Evolutionary conservation across 73 alveolate genomes (phyloP).

Genomic region (Symbiodinium pilosum): DNA sequence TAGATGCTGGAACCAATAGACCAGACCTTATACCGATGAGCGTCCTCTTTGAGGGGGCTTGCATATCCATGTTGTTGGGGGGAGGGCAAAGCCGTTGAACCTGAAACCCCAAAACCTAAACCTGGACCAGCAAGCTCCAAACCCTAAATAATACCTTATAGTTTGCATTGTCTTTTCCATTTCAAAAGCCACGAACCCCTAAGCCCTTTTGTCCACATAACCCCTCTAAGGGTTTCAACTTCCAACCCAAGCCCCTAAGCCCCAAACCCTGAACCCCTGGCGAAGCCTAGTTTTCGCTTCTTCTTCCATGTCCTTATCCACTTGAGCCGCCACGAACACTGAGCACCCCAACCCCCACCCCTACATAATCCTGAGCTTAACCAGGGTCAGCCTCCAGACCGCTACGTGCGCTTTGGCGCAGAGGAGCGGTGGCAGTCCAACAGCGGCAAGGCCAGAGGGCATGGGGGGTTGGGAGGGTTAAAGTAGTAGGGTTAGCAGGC

Average conservation of each 20-base stretch:
- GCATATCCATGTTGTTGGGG: not conserved
- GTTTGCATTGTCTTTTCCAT: no score
- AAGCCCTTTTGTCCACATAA: not conserved
- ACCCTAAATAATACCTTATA: not conserved
- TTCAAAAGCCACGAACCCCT: not conserved
- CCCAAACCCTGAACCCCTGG: not conserved
- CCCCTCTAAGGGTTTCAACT: no score
- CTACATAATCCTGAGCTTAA: no score
- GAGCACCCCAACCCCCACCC: no score
- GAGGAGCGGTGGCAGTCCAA: slow-evolving; percentile 65
- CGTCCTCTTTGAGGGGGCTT: no score
- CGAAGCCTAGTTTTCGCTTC: not conserved
- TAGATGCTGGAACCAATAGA: no score
- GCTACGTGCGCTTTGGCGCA: slow-evolving; percentile 64
- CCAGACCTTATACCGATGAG: no score
- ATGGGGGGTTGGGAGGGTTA: not conserved
- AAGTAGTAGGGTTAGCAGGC: no score
- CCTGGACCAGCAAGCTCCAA: not conserved
- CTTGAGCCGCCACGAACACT: no score
- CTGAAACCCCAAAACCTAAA: not conserved
- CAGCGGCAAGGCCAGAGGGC: slow-evolving; percentile 34
- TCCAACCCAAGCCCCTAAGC: not conserved
- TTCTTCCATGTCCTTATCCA: no score
- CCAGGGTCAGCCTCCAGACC: slow-evolving; percentile 47
- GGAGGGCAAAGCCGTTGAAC: not conserved